phyloP scores from a whole-genome alignment of 2,329 filamentous ascomycete genomes.

The Monosporascus sp. region DNA sequence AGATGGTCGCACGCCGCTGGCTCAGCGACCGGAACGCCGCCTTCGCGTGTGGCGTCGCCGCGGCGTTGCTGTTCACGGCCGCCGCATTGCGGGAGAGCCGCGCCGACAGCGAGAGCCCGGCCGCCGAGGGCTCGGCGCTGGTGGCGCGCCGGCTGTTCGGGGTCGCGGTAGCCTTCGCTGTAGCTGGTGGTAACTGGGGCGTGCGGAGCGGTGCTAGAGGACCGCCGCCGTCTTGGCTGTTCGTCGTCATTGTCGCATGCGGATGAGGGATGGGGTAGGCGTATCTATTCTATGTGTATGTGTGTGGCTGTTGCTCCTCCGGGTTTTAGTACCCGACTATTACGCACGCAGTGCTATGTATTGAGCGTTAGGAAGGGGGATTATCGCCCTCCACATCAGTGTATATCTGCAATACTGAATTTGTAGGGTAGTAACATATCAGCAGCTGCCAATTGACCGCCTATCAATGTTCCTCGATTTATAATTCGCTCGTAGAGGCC shows the following conservation, averaged over 20 bases:
- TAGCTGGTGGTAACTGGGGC: conserved; percentile 9
- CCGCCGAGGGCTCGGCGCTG: conserved; percentile 35
- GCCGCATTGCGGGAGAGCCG: conserved; percentile 19
- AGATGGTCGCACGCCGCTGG: conserved; percentile 52
- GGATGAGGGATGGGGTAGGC: conserved; percentile 1
- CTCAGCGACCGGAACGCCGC: conserved; percentile 56
- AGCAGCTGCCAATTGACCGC: neutral
- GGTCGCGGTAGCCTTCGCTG: conserved; percentile 15
- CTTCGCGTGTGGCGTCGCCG: conserved; percentile 55
- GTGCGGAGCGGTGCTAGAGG: conserved; percentile 21
- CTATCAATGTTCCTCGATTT: neutral
- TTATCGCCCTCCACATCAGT: neutral
- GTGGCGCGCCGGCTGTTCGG: conserved; percentile 25
- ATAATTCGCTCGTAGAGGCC: neutral
- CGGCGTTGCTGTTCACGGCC: conserved; percentile 20
- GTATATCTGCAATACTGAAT: neutral
- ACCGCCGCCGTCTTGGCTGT: conserved; percentile 6
- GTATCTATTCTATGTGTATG: conserved; percentile 5
- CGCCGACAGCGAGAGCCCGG: conserved; percentile 42
- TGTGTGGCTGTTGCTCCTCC: neutral
- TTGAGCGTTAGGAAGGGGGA: no score
- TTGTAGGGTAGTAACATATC: neutral
- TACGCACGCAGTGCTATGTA: no score
- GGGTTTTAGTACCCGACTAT: neutral
- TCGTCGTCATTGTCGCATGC: neutral